Conservation (phyloP, 2,329 filamentous ascomycete genomes). For the Monilinia laxa region DNA sequence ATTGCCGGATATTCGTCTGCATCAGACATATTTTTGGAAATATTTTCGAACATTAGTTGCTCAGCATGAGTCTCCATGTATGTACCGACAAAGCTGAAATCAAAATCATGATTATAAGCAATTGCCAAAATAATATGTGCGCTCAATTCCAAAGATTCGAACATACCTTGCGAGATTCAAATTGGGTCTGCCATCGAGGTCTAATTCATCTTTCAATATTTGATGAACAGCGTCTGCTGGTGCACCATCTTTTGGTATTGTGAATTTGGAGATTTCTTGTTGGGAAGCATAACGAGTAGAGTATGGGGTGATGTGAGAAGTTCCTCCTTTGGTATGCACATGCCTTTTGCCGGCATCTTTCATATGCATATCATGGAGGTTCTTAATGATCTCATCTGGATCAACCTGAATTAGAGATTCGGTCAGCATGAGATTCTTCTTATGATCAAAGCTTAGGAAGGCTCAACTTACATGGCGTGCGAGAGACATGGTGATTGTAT, state of each 20-base stretch:
- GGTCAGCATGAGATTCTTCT: neutral
- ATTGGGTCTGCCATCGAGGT: constrained; percentile 65
- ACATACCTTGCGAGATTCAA: constrained; percentile 61
- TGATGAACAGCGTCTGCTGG: constrained; percentile 64
- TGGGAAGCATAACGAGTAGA: constrained; percentile 55
- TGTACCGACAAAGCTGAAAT: constrained; percentile 62
- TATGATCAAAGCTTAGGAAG: neutral
- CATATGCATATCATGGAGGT: constrained; percentile 49
- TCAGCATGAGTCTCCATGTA: constrained; percentile 69
- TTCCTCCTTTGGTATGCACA: constrained; percentile 44
- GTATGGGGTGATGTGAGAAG: constrained; percentile 57
- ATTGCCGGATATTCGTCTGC: constrained; percentile 64
- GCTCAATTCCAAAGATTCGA: neutral
- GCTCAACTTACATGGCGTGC: constrained; percentile 47
- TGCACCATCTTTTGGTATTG: constrained; percentile 56
- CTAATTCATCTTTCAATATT: constrained; percentile 61
- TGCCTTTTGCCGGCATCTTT: constrained; percentile 41
- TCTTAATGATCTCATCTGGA: constrained; percentile 55
- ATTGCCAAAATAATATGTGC: neutral
- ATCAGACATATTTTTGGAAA: constrained; percentile 71
- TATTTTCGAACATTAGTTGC: constrained; percentile 64
- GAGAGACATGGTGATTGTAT: constrained; percentile 46
- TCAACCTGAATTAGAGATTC: constrained; percentile 46
- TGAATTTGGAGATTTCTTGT: constrained; percentile 59
- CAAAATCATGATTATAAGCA: constrained; percentile 15